Evolutionary conservation across 1,139 yeast genomes (phyloP), one percentile per base, ranked within the genome.

Genomic region (Yamadazyma atmosphaerica): DNA sequence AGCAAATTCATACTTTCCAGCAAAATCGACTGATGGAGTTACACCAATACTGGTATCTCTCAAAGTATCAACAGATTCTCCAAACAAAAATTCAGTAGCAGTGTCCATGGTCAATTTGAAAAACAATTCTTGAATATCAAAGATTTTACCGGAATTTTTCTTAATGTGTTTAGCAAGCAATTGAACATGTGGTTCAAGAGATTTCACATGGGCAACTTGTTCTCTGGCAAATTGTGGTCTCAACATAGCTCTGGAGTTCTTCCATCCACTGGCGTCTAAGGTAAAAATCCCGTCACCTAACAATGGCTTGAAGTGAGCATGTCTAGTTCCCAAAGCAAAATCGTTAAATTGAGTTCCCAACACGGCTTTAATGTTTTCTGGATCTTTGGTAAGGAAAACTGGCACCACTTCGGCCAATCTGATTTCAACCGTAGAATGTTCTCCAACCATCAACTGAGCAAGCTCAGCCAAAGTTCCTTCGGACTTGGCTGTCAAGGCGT

Each of bases 201-300:
- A 45, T 40, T 62, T 60, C 32, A 77, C 69, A 46, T 75, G 81
- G 10, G 74, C 68, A 32, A 78, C 69, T 53, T 77, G 81, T 48
- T 76, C 81, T 42, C 79, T 63, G 16, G 76, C 66, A 56, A 79
- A 79, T 55, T 77, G 82, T 1, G 84, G 83, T 42, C 83, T 65
- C 49, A 79, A 67, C 75, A 79, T 61, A 2, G 79, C 72, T 36
- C 84, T 61, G 15, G 81, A 70, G 51, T 77, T 79, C 49, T 75
- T 73, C 84, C 84, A 78, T 4, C 75, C 79, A 28, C 60, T 67
- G 9, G 78, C 79, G 41, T 75, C 79, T 27, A 75, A 62, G 1
- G 82, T 77, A 58, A 78, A 78, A 42, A 78, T 77, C 3, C 84
- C 83, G 41, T 74, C 75, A 6, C 83, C 83, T 35, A 78, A 60